phyloP scores from a whole-genome alignment of 192 early-diverging fungal genomes.

The Rhizophagus sp. region DNA sequence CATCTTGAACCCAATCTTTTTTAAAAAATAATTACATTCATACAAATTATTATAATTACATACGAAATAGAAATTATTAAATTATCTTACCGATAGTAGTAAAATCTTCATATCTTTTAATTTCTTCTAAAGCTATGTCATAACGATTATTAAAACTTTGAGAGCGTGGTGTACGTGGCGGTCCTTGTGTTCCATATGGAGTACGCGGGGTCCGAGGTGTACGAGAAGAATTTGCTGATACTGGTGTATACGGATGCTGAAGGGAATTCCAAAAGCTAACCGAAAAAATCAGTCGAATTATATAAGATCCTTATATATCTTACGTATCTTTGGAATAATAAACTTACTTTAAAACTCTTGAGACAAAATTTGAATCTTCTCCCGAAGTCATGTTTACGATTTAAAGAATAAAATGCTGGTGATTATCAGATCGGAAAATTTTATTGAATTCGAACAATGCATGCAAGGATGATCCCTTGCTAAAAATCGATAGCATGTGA shows the following conservation, averaged over 20 bases:
- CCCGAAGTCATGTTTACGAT: not conserved
- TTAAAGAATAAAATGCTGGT: too few relatives aligned
- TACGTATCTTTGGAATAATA: not conserved
- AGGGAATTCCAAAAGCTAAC: slow-evolving; percentile 16
- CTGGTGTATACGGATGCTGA: not conserved
- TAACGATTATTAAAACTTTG: slow-evolving; percentile 21
- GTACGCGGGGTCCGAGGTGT: not conserved
- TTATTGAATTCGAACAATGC: too few relatives aligned
- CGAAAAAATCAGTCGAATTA: not conserved
- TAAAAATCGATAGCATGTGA: too few relatives aligned
- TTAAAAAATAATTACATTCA: not conserved
- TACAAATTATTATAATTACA: not conserved
- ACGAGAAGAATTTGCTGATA: not conserved
- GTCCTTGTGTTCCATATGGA: not conserved
- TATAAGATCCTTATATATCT: not conserved
- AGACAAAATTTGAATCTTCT: not conserved
- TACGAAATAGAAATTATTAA: not conserved
- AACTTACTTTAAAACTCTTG: slow-evolving; percentile 7
- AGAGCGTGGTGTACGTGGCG: not conserved
- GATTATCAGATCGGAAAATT: too few relatives aligned
- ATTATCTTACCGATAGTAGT: slow-evolving; percentile 56
- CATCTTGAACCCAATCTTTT: slow-evolving; percentile 69
- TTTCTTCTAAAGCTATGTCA: slow-evolving; percentile 51
- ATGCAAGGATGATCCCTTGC: too few relatives aligned
- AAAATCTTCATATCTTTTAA: slow-evolving; percentile 66